phyloP scores from a whole-genome alignment of 305 asterid genomes.

The Plantago lanceolata region DNA sequence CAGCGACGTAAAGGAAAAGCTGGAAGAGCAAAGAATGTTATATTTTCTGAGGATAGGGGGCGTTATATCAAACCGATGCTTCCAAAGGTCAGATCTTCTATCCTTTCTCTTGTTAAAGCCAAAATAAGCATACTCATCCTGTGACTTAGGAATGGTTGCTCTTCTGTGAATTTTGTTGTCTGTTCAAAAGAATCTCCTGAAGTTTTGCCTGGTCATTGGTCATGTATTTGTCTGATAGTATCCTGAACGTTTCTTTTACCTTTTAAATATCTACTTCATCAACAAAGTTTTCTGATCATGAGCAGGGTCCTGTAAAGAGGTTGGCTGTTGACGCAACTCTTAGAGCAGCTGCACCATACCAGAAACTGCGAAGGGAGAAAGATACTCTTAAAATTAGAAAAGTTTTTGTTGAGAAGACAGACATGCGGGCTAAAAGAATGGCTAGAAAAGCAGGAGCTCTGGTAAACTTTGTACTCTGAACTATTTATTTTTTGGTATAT shows the following conservation, averaged over 20 bases:
- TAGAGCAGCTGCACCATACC: constrained; percentile 99
- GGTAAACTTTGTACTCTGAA: constrained; percentile 44
- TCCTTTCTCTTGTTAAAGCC: neutral
- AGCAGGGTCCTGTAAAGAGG: constrained; percentile 94
- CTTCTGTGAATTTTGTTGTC: constrained; percentile 15
- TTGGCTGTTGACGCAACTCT: constrained; percentile 99
- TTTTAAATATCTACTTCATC: constrained; percentile 24
- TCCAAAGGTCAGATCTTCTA: constrained; percentile 69
- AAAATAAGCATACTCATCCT: neutral
- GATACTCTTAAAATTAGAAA: constrained; percentile 61
- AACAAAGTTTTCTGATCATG: constrained; percentile 27
- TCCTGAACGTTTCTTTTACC: neutral
- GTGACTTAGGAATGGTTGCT: neutral
- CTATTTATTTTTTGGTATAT: constrained; percentile 13
- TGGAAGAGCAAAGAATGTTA: constrained; percentile 96
- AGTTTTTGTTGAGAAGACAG: constrained; percentile 90
- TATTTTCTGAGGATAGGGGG: constrained; percentile 97
- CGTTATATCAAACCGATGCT: constrained; percentile 97
- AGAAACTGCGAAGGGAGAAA: constrained; percentile 88
- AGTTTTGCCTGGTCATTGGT: constrained; percentile 13
- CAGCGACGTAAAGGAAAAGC: constrained; percentile 88
- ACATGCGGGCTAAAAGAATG: constrained; percentile 99
- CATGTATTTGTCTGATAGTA: neutral
- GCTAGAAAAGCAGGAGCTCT: constrained; percentile 99
- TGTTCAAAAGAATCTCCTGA: constrained; percentile 3